Base-by-base conservation (phyloP, 805 yeast species). In the Maudiozyma bulderi region DNA sequence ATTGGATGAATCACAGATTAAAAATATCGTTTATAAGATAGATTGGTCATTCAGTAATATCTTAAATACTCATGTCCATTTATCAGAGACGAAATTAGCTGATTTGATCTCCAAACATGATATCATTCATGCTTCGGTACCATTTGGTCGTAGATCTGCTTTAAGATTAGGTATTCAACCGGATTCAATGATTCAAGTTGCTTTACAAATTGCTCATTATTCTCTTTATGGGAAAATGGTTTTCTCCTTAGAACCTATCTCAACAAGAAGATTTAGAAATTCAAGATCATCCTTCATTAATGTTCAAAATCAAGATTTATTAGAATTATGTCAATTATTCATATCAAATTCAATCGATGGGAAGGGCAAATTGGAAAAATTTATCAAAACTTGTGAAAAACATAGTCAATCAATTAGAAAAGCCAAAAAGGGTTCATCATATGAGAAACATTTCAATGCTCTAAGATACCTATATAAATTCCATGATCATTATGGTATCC, bases 171-270 rank as follows among this genome's bases (percentile, higher is more conserved):
- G 89, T 40, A 79, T 81, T 60, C 82, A 87, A 42, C 90, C 95
- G 0, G 97, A 89, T 70, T 91, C 95, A 0, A 84, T 85, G 71
- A 83, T 88, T 40, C 97, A 89, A 65, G 78, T 89, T 78, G 85
- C 93, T 8, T 80, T 89, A 66, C 96, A 89, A 64, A 82, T 91
- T 8, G 87, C 95, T 2, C 90, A 89, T 65, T 89, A 88, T 64
- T 93, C 95, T 0, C 72, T 89, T 41, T 89, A 89, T 59, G 97
- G 97, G 15, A 84, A 82, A 59, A 86, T 86, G 49, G 93, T 85
- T 56, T 85, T 91, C 53, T 84, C 95, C 1, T 83, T 86, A 57
- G 97, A 89, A 67, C 95, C 96, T 1, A 90, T 95, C 1, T 80
- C 89, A 5, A 84, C 90, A 1, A 71, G 95, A 51, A 73, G 73